Evolutionary conservation across 345 rosid genomes (phyloP), one percentile per base, ranked within the genome.

Genomic region (Brassica rapa): DNA sequence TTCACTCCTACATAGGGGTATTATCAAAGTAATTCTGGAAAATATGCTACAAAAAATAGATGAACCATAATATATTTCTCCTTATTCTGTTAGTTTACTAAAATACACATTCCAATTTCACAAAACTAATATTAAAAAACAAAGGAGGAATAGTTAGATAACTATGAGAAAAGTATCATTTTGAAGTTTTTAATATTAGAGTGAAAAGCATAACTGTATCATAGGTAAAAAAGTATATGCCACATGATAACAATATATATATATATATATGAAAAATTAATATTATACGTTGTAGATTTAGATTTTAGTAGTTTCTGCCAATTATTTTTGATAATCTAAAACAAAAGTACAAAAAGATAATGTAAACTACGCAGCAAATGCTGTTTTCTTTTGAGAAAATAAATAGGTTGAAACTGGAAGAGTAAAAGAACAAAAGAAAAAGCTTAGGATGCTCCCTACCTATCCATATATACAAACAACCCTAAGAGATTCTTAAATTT

Each of bases 401-500:
- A 72, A 11, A 24, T 60, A 4, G 14, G 23, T 72, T 46, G 10
- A 66, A 78, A 72, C 4, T 46, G 77, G 62, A 73, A 66, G 15
- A 51, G 56, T 70, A 67, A 73, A 67, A 72, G 59, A 73, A 73
- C 82, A 73, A 79, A 85, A 72, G 82, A 70, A 83, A 84, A 75
- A 63, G 76, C 80, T 81, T 75, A 81, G 77, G 74, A 79, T 57
- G 72, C 74, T 72, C 51, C 70, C 83, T 66, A 73, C 79, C 82
- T 74, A 41, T 29, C 73, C 81, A 80, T 43, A 37, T 35, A 56
- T 37, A 72, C 35, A 82, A 82, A 79, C 61, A 80, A 75, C 55
- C 86, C 88, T 82, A 83, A 84, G 76, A 37, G 30, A 64, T 65
- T 75, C 60, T 46, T 53, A 9, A 59, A 64, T 29, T 25, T 73